phyloP scores from a whole-genome alignment of 1,284 basidiomycete genomes.

The Papiliotrema laurentii region DNA sequence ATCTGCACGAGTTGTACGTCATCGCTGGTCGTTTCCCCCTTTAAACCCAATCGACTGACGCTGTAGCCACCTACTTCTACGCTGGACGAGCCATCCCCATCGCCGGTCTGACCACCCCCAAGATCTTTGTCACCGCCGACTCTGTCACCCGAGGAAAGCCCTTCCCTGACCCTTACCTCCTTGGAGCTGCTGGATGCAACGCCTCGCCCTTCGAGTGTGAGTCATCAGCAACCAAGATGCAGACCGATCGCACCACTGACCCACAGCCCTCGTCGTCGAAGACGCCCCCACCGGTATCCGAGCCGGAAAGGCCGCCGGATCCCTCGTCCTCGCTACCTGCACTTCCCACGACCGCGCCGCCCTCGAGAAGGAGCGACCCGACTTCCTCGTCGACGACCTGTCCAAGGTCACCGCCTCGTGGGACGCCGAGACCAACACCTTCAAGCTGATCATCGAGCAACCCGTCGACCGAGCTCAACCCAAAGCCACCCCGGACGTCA shows the following conservation, averaged over 20 bases:
- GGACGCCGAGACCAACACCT: slow-evolving; percentile 39
- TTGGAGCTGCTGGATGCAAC: slow-evolving; percentile 40
- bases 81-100: slow-evolving; percentile 60
- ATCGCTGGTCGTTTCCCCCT: not conserved
- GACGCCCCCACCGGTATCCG: slow-evolving; percentile 75
- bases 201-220: slow-evolving; percentile 35
- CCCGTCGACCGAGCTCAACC: slow-evolving; percentile 42
- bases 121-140: slow-evolving; percentile 64
- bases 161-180: slow-evolving; percentile 68
- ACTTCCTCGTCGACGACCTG: slow-evolving; percentile 49
- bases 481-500: slow-evolving; percentile 44
- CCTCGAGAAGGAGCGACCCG: slow-evolving; percentile 52
- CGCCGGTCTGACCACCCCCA: slow-evolving; percentile 58
- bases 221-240: slow-evolving; percentile 1
- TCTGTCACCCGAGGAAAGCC: slow-evolving; percentile 75
- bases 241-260: slow-evolving; percentile 1
- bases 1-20: slow-evolving; percentile 57
- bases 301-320: slow-evolving; percentile 70
- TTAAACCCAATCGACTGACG: not conserved
- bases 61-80: slow-evolving; percentile 68
- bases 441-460: slow-evolving; percentile 46
- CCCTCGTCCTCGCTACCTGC: slow-evolving; percentile 68
- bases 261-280: slow-evolving; percentile 69
- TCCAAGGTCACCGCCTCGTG: slow-evolving; percentile 44
- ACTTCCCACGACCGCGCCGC: slow-evolving; percentile 65